Base-by-base conservation (phyloP, 768 basidiomycete genomes). In the Coprinellus aureogranulatus region DNA sequence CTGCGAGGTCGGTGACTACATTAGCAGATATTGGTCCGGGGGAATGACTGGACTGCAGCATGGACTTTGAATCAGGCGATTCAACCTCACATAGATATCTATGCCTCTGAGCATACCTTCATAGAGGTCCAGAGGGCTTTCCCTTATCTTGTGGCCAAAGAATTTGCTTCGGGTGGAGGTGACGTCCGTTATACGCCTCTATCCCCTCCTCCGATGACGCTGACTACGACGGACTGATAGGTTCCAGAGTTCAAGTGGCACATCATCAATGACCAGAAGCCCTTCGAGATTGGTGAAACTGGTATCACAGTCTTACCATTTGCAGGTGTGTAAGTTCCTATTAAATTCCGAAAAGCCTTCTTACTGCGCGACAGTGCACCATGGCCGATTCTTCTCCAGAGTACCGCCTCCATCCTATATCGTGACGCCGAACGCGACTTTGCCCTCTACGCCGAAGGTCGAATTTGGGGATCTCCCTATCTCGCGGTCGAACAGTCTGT, bases 161-260 rank as follows among this genome's bases (percentile, higher is more conserved):
- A 88, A 58, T 85, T 82, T 61, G 88, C 88, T 1, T 87, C 89
- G n/a, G 88, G 90, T 53, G 85, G 89, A 31, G 89, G 89, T 39
- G 88, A 89, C 72, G 90, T 88, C 63, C 62, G 79, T 69, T 28
- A 11, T 41, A 41, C 41, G 51, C 27, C 8, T 34, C 14, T 25
- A 45, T 23, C 30, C 9, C 49, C 10, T 41, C 48, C 30, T 55
- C n/a, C 26, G 18, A 31, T 40, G 49, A 46, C 23, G 23, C 41
- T 57, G 25, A 34, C 28, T 34, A 14, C 34, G 20, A 23, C 28
- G n/a, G n/a, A n/a, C 16, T 39, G 39, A 27, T 59, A 93, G 86
- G 86, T 94, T 12, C 92, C 92, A 4, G 85, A 89, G 59, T 87
- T 94, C 66, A 79, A 80, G 64, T 94, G 89, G 88, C 88, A 90